These are phyloP conservation scores for Cordia subcordata DNA, from an alignment of 257 asterid genomes.

Conservation along the genomic window DNA sequence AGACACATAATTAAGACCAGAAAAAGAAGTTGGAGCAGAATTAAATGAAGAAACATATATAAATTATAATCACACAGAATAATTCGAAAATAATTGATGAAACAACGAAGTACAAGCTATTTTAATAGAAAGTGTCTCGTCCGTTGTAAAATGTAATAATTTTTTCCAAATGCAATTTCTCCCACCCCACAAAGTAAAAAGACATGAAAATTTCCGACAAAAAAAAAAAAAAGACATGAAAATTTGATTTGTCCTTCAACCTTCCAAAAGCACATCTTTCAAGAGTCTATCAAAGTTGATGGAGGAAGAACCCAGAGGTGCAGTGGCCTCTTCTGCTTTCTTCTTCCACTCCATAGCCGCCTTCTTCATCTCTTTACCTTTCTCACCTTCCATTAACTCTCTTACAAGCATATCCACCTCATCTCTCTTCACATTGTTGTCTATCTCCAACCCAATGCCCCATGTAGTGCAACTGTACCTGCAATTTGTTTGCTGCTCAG, in stretches of 20 bases:
- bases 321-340: constrained; percentile 37
- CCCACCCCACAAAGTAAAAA: no score
- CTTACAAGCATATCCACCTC: constrained; percentile 42
- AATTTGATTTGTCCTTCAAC: not conserved
- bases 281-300: constrained; percentile 29
- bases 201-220: no score
- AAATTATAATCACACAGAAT: no score
- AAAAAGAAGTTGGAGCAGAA: no score
- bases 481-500: constrained; percentile 52
- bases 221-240: no score
- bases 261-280: constrained; percentile 15
- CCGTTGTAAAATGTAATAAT: no score
- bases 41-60: no score
- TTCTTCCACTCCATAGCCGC: constrained; percentile 38
- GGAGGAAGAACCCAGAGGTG: constrained; percentile 26
- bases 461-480: not conserved
- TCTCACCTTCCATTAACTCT: constrained; percentile 50
- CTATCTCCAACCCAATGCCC: constrained; percentile 49
- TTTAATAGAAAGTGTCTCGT: no score
- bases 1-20: no score
- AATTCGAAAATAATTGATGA: no score
- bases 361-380: constrained; percentile 40
- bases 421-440: constrained; percentile 41
- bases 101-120: no score
- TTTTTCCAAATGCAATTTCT: no score